A percentile compares a stretch with the other conserved stretches of the same genome.
phyloP scores from a whole-genome alignment of 306 rosid species.

The Leucaena leucocephala region DNA sequence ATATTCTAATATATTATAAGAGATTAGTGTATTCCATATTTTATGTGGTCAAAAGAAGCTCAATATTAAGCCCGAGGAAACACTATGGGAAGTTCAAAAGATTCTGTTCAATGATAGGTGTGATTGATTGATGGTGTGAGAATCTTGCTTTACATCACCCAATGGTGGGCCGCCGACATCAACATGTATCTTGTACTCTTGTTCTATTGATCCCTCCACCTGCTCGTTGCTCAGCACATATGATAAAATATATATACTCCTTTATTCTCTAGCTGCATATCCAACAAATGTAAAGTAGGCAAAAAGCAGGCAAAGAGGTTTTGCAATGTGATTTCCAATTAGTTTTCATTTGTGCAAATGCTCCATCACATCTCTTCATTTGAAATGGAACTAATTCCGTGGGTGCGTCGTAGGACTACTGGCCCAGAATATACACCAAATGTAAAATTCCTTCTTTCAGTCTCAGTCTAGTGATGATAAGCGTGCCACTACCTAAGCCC shows the following conservation, averaged over 20 bases:
- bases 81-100: neutral
- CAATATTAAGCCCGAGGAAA: neutral
- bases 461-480: conserved; percentile 45
- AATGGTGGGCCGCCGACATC: conserved; percentile 26
- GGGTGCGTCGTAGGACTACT: conserved; percentile 32
- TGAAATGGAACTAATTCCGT: conserved; percentile 44
- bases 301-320: conserved; percentile 20
- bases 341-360: conserved; percentile 34
- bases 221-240: neutral
- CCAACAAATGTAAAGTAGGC: neutral
- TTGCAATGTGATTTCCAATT: conserved; percentile 25
- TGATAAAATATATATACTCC: conserved; percentile 29
- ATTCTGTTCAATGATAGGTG: neutral
- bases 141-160: conserved; percentile 31
- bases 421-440: conserved; percentile 44
- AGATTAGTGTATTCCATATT: neutral
- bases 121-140: neutral
- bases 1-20: no score
- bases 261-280: conserved; percentile 38
- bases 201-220: neutral
- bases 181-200: neutral
- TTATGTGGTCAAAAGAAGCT: neutral
- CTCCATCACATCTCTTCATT: conserved; percentile 46
- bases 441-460: conserved; percentile 44
- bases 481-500: conserved; percentile 44